Base-by-base conservation (phyloP, 129 eudicot genomes). In the Solidago caesia region DNA sequence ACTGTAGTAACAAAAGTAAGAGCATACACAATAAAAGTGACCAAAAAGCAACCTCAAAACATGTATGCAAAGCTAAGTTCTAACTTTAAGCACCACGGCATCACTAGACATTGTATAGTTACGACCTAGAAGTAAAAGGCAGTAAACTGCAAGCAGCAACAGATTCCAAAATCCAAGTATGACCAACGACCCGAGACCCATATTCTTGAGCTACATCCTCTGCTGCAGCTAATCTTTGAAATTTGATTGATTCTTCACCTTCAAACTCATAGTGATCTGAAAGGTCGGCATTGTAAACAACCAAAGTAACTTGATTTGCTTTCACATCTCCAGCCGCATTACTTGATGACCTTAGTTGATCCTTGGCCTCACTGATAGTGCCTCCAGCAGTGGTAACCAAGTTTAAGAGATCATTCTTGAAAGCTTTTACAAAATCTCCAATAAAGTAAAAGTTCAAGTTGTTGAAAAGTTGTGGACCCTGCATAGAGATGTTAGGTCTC, bases 141-240 rank as follows among this genome's bases (percentile, higher is more conserved):
- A 79, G 56, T 63, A 84, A 70, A 29, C 70, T 52, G 29, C 88
- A 78, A 4, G 89, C 85, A 47, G 97, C 91, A 75, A 88, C 68
- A 8, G 95, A 86, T 67, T 88, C 89, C 89, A 91, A 77, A 68
- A 91, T 78, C 97, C 97, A 91, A 13, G 86, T 84, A 65, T 86
- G 95, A 13, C 79, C 75, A 58, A 86, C 74, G 13, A 79, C 82
- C 56, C 48, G 79, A 27, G 81, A 80, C 60, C 84, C 63, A 6
- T 14, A 75, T 74, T 69, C 73, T 48, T 71, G 79, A 72, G 87
- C 94, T 29, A 88, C 64, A 49, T 75, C 77, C 81, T 84, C 82
- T 21, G 95, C 89, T 45, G 70, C 86, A 48, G 72, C 87, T 55
- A 61, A 58, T 69, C 88, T 78, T 75, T 81, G 80, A 15, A 45